These are phyloP conservation scores for Baorangia bicolor DNA, from an alignment of 768 basidiomycete species.

Conservation along the genomic window DNA sequence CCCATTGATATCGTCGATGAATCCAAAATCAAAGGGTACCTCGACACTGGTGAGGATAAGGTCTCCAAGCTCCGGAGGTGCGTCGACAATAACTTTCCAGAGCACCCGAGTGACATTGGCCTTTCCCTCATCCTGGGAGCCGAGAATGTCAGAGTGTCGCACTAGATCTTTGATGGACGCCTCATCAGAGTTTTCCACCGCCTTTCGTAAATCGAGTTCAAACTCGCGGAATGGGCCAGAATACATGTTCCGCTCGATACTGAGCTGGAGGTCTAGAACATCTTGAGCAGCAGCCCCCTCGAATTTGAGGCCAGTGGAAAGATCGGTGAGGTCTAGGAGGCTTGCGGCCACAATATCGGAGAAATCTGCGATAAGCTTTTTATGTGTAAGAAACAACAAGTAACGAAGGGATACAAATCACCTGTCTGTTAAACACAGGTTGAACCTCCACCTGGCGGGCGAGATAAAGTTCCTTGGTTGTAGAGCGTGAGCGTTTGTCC, in stretches of 20 bases:
- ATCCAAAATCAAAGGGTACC: conserved; percentile 81
- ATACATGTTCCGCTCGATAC: conserved; percentile 57
- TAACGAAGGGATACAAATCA: conserved; percentile 32
- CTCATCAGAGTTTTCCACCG: conserved; percentile 61
- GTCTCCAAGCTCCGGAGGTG: conserved; percentile 68
- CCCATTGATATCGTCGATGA: conserved; percentile 96
- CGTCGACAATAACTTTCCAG: conserved; percentile 89
- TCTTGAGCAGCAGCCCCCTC: conserved; percentile 79
- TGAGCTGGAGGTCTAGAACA: conserved; percentile 69
- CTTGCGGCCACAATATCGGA: conserved; percentile 89
- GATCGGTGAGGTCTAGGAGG: conserved; percentile 74
- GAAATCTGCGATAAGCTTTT: conserved; percentile 88
- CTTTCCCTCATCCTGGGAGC: conserved; percentile 57
- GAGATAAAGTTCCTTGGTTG: conserved; percentile 96
- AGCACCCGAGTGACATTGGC: conserved; percentile 85
- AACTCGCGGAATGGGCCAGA: conserved; percentile 83
- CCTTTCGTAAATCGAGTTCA: conserved; percentile 82
- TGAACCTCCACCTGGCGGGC: conserved; percentile 98
- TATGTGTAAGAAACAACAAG: conserved; percentile 9
- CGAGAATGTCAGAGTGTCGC: conserved; percentile 64
- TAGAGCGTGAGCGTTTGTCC: conserved; percentile 93
- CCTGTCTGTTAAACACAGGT: conserved; percentile 95
- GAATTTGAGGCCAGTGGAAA: conserved; percentile 71
- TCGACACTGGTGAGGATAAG: conserved; percentile 67
- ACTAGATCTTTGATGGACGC: conserved; percentile 68